Conservation (phyloP, 345 rosid species). For the Pseudoturritis turrita region DNA sequence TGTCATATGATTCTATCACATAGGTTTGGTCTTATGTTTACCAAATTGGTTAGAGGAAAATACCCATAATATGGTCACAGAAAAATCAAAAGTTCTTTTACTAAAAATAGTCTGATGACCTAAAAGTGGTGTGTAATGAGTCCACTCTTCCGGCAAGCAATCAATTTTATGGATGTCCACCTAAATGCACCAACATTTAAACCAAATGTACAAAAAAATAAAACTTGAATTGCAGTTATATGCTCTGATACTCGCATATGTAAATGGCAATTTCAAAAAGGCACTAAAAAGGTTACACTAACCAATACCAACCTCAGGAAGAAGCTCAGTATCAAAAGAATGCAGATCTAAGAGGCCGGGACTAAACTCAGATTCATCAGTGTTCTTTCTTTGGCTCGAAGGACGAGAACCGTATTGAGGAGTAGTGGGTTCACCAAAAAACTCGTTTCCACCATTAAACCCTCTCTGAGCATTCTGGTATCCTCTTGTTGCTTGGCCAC, state of each 20-base stretch:
- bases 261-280: background rate
- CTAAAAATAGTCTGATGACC: conserved; percentile 21
- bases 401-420: conserved; percentile 71
- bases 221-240: background rate
- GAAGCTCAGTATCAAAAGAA: conserved; percentile 91
- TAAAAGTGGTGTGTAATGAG: conserved; percentile 1
- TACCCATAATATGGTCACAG: background rate
- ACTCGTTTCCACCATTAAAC: conserved; percentile 60
- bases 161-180: background rate
- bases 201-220: background rate
- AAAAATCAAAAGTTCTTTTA: background rate
- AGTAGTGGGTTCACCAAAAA: conserved; percentile 61
- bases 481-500: conserved; percentile 60
- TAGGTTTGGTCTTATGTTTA: background rate
- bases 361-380: conserved; percentile 82
- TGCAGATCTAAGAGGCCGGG: conserved; percentile 98
- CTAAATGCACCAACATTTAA: conserved; percentile 8
- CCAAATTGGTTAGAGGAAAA: background rate
- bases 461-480: conserved; percentile 64
- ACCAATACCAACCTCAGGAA: conserved; percentile 68
- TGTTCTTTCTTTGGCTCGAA: conserved; percentile 57
- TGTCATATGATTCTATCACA: background rate
- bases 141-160: conserved; percentile 17
- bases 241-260: background rate
- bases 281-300: background rate